phyloP scores from a whole-genome alignment of 768 basidiomycete genomes.

The Mycena rebaudengoi region DNA sequence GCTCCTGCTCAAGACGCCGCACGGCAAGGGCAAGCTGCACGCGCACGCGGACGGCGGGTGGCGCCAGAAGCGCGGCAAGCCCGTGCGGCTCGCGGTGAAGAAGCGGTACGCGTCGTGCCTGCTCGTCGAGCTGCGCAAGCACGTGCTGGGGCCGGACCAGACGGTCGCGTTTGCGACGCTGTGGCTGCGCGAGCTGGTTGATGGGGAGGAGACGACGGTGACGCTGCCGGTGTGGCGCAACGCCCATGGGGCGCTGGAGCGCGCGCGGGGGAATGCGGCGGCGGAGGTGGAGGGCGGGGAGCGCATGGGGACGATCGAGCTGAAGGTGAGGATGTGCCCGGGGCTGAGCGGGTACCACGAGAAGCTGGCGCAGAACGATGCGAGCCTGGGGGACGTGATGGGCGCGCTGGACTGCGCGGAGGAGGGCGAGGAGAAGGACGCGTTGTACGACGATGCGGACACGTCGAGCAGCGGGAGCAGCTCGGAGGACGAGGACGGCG shows the following conservation, averaged over 20 bases:
- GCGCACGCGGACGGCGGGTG: constrained; percentile 42
- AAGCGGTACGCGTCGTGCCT: constrained; percentile 51
- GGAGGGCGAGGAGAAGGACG: constrained; percentile 33
- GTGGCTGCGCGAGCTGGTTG: constrained; percentile 52
- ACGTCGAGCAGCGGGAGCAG: constrained; percentile 21
- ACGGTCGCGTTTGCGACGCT: constrained; percentile 47
- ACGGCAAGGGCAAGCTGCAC: constrained; percentile 47
- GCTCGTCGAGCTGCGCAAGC: constrained; percentile 46
- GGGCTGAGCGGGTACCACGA: constrained; percentile 55
- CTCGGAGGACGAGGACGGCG: constrained; percentile 29
- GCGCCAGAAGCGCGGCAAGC: constrained; percentile 38
- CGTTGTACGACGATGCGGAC: constrained; percentile 31
- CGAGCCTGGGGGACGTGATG: constrained; percentile 49
- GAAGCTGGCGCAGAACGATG: constrained; percentile 42
- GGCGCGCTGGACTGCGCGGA: constrained; percentile 53
- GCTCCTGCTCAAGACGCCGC: constrained; percentile 48
- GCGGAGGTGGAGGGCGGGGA: constrained; percentile 27
- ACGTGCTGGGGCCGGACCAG: constrained; percentile 41
- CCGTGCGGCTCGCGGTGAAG: constrained; percentile 48
- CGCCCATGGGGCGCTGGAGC: constrained; percentile 23
- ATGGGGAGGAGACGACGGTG: constrained; percentile 17
- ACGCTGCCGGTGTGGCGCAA: constrained; percentile 22
- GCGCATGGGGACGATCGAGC: constrained; percentile 40
- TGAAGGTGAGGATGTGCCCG: constrained; percentile 49
- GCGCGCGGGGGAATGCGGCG: constrained; percentile 25